Evolutionary conservation across 2,329 filamentous ascomycete species (phyloP).

Genomic region (Fusarium equiseti): DNA sequence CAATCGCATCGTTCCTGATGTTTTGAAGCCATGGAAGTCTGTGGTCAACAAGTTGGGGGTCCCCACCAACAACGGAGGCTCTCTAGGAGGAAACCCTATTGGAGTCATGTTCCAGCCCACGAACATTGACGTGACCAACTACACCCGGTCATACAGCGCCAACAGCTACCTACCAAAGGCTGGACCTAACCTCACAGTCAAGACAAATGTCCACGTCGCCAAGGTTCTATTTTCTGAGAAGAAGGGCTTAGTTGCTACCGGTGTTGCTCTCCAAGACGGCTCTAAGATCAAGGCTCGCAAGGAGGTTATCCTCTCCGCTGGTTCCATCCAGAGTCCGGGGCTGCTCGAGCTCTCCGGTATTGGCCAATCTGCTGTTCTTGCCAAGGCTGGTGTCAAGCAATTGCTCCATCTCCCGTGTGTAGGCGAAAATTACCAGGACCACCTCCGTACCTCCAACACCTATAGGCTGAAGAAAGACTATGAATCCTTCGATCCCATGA

Average conservation of each 20-base stretch:
- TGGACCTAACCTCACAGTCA: slow-evolving; percentile 53
- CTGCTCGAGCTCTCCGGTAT: slow-evolving; percentile 4
- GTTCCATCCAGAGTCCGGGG: slow-evolving; percentile 5
- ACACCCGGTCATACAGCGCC: slow-evolving; percentile 60
- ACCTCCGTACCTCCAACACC: slow-evolving; percentile 8
- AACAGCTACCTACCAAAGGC: slow-evolving; percentile 57
- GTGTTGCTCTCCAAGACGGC: neutral
- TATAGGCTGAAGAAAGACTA: neutral
- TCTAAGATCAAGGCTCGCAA: neutral
- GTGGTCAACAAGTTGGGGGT: slow-evolving; percentile 47
- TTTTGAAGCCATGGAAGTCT: slow-evolving; percentile 57
- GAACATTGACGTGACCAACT: slow-evolving; percentile 57
- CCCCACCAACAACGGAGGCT: slow-evolving; percentile 51
- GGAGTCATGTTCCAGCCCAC: slow-evolving; percentile 61
- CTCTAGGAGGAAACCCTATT: slow-evolving; percentile 58
- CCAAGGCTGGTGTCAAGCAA: neutral
- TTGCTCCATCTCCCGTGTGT: neutral
- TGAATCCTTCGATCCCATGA: slow-evolving; percentile 4
- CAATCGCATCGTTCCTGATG: slow-evolving; percentile 58
- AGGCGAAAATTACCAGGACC: slow-evolving; percentile 8
- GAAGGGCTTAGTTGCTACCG: neutral
- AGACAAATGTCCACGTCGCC: neutral
- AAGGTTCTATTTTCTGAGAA: neutral
- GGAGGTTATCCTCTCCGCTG: slow-evolving; percentile 11
- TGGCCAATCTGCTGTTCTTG: neutral